Percentiles rank a stretch among this genome's conserved stretches.
Conservation (phyloP, 2,329 filamentous ascomycete genomes). For the Penicillium rolfsii region DNA sequence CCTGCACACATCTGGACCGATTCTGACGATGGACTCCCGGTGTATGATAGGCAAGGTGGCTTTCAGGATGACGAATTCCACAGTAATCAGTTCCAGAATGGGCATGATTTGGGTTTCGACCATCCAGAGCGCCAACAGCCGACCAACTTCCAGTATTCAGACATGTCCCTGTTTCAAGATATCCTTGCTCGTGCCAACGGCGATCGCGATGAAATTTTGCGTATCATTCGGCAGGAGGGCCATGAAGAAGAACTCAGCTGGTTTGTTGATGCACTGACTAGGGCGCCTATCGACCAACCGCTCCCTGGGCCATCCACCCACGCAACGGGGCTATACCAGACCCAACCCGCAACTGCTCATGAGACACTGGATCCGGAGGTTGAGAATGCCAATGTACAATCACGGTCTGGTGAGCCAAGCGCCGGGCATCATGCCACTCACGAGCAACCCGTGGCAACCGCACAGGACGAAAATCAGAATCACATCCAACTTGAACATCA, state of each 20-base stretch:
- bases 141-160: slow-evolving; percentile 21
- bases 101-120: not conserved
- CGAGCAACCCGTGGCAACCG: slow-evolving; percentile 2
- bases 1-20: slow-evolving; percentile 22
- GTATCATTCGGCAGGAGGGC: slow-evolving; percentile 64
- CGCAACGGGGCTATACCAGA: not conserved
- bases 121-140: not conserved
- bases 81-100: not conserved
- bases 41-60: slow-evolving; percentile 8
- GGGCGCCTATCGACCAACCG: slow-evolving; percentile 22
- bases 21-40: slow-evolving; percentile 23
- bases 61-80: not conserved
- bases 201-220: slow-evolving; percentile 61
- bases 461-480: slow-evolving; percentile 3
- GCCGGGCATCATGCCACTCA: not conserved
- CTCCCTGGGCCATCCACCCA: slow-evolving; percentile 8
- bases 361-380: not conserved
- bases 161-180: slow-evolving; percentile 57
- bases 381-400: not conserved
- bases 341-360: not conserved
- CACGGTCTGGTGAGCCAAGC: not conserved
- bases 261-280: slow-evolving; percentile 60
- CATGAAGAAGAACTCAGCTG: slow-evolving; percentile 62
- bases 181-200: slow-evolving; percentile 63
- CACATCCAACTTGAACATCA: slow-evolving; percentile 17